A percentile compares a stretch with the other conserved stretches of the same genome.
These are phyloP conservation scores for Bruguiera hainesii DNA, from an alignment of 441 rosid genomes.

Conservation along the genomic window DNA sequence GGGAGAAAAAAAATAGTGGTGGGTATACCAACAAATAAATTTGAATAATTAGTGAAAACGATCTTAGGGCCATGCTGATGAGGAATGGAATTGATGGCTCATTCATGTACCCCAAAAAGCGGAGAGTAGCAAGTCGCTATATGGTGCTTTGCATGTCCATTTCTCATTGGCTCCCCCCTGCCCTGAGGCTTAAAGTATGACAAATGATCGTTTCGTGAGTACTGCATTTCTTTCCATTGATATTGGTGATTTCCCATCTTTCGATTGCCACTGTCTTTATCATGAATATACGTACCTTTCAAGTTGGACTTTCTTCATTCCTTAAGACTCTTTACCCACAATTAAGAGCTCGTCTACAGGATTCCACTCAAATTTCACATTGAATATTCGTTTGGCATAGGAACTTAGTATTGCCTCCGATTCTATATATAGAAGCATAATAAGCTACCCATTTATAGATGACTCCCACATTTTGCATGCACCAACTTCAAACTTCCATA, in stretches of 20 bases:
- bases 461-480: too few species aligned
- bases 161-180: background rate
- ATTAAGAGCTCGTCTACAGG: background rate
- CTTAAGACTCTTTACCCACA: background rate
- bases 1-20: too few species aligned
- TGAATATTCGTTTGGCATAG: background rate
- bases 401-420: background rate
- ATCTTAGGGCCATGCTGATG: too few species aligned
- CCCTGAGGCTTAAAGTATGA: background rate
- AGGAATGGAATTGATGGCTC: background rate
- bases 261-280: too few species aligned
- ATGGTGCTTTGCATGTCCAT: background rate
- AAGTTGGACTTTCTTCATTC: background rate
- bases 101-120: slow-evolving; percentile 2
- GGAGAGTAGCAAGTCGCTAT: background rate
- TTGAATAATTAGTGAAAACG: too few species aligned
- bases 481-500: too few species aligned
- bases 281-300: background rate
- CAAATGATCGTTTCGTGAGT: too few species aligned
- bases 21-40: too few species aligned
- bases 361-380: slow-evolving; percentile 4
- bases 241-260: background rate
- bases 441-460: too few species aligned
- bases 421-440: slow-evolving; percentile 4
- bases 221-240: background rate